A percentile compares a stretch with the other conserved stretches of the same genome.
Conservation (phyloP, 2,329 filamentous ascomycete species). For the Penicillium sp. region DNA sequence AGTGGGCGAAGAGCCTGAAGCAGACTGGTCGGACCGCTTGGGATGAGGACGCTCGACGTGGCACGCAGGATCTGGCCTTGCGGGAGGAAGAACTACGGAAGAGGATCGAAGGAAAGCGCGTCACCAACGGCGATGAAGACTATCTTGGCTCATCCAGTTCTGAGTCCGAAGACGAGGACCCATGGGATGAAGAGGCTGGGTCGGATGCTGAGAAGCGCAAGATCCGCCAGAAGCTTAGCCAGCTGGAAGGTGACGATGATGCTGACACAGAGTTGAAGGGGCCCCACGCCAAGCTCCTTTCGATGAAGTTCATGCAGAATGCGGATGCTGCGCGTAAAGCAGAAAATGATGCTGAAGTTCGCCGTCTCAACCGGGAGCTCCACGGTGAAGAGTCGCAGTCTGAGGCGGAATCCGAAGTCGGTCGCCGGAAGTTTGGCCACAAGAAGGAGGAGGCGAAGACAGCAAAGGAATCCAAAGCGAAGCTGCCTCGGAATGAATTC, state of each 20-base stretch:
- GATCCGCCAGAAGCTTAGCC: too few relatives aligned
- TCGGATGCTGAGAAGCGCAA: slow-evolving; percentile 37
- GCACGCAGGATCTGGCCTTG: slow-evolving; percentile 73
- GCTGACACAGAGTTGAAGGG: slow-evolving; percentile 31
- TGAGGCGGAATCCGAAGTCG: slow-evolving; percentile 49
- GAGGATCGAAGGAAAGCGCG: slow-evolving; percentile 64
- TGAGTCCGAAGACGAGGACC: slow-evolving; percentile 53
- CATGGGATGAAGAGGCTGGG: slow-evolving; percentile 48
- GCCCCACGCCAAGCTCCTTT: slow-evolving; percentile 60
- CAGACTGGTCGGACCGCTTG: slow-evolving; percentile 70
- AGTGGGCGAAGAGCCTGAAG: slow-evolving; percentile 80
- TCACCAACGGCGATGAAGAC: slow-evolving; percentile 55
- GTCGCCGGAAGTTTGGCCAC: slow-evolving; percentile 48
- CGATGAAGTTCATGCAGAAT: slow-evolving; percentile 90
- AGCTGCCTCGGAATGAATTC: slow-evolving; percentile 46
- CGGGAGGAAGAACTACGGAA: slow-evolving; percentile 72
- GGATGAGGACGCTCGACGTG: slow-evolving; percentile 86
- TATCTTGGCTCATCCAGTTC: slow-evolving; percentile 46
- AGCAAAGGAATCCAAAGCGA: slow-evolving; percentile 25
- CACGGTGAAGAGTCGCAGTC: slow-evolving; percentile 52
- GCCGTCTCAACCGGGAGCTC: slow-evolving; percentile 62
- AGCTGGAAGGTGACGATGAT: slow-evolving; percentile 44
- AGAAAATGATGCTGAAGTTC: slow-evolving; percentile 68
- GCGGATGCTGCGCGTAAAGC: slow-evolving; percentile 70
- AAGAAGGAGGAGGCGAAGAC: too few relatives aligned